Conservation (phyloP, 2,329 filamentous ascomycete genomes). For the Pseudocercospora ulei region DNA sequence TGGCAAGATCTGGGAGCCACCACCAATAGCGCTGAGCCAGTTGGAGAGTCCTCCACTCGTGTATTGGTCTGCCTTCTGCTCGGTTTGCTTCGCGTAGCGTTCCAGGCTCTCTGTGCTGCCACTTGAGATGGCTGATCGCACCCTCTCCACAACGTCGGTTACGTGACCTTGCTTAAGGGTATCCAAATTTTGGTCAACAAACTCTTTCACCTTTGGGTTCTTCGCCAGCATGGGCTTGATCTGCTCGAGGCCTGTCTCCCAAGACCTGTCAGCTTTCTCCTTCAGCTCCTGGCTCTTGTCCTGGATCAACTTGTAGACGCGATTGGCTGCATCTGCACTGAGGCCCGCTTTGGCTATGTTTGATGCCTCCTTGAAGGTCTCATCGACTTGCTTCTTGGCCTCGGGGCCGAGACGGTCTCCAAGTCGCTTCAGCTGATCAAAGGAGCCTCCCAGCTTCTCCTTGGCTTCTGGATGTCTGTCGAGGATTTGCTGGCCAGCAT, state of each 20-base stretch:
- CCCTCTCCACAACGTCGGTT: conserved; percentile 53
- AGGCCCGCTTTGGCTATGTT: conserved; percentile 56
- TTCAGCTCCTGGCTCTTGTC: conserved; percentile 60
- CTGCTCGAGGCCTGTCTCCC: conserved; percentile 58
- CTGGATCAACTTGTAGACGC: conserved; percentile 53
- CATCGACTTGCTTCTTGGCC: conserved; percentile 64
- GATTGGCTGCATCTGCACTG: conserved; percentile 46
- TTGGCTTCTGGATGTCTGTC: conserved; percentile 65
- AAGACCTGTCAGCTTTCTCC: conserved; percentile 61
- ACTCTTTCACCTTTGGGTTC: conserved; percentile 63
- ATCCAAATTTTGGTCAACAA: conserved; percentile 61
- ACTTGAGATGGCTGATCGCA: conserved; percentile 52
- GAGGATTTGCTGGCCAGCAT: conserved; percentile 55
- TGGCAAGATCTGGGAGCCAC: conserved; percentile 54
- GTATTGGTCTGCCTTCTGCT: conserved; percentile 51
- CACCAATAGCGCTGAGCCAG: conserved; percentile 57
- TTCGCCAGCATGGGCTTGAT: conserved; percentile 64
- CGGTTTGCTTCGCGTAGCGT: conserved; percentile 51
- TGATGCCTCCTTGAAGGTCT: conserved; percentile 58
- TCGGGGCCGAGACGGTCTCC: conserved; percentile 62
- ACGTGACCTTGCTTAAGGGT: conserved; percentile 58
- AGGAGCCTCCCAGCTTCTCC: conserved; percentile 58
- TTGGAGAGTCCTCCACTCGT: conserved; percentile 42
- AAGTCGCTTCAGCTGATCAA: conserved; percentile 60
- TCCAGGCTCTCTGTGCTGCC: conserved; percentile 53